Conservation (phyloP, 352 stramenopile species). For the Phytophthora sojae region DNA sequence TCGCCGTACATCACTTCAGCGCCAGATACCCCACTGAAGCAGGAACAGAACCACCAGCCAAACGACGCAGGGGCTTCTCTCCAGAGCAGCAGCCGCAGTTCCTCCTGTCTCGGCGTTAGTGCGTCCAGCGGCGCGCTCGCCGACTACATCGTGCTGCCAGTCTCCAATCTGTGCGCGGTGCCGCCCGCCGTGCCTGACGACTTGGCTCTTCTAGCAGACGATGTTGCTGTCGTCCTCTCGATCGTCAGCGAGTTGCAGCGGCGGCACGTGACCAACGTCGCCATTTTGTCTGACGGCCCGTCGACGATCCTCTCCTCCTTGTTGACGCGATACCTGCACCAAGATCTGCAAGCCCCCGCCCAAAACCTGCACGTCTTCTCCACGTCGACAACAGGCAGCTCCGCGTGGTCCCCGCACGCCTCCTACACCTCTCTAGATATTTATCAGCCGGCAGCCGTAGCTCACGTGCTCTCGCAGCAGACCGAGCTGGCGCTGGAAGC, state of each 20-base stretch:
- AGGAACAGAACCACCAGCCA: conserved; percentile 6
- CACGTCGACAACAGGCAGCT: conserved; percentile 14
- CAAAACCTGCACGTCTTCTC: conserved; percentile 43
- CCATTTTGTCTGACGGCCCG: conserved; percentile 32
- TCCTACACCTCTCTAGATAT: conserved; percentile 45
- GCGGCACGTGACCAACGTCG: conserved; percentile 36
- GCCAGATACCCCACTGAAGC: neutral
- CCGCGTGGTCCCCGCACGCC: conserved; percentile 28
- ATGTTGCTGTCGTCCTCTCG: conserved; percentile 48
- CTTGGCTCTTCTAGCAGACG: conserved; percentile 49
- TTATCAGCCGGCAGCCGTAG: conserved; percentile 36
- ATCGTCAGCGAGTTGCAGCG: conserved; percentile 39
- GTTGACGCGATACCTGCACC: conserved; percentile 40
- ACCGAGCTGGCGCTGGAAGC: conserved; percentile 45
- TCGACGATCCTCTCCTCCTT: conserved; percentile 39
- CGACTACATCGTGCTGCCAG: conserved; percentile 53
- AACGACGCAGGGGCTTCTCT: neutral
- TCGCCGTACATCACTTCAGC: conserved; percentile 30
- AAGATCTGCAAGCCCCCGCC: conserved; percentile 26
- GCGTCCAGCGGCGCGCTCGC: conserved; percentile 41
- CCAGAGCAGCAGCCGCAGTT: neutral
- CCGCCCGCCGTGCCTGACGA: conserved; percentile 47
- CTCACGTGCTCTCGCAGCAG: conserved; percentile 30
- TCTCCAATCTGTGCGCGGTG: conserved; percentile 41
- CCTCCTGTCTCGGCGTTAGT: conserved; percentile 44